phyloP scores from a whole-genome alignment of 345 rosid species.

The Dimocarpus longan region DNA sequence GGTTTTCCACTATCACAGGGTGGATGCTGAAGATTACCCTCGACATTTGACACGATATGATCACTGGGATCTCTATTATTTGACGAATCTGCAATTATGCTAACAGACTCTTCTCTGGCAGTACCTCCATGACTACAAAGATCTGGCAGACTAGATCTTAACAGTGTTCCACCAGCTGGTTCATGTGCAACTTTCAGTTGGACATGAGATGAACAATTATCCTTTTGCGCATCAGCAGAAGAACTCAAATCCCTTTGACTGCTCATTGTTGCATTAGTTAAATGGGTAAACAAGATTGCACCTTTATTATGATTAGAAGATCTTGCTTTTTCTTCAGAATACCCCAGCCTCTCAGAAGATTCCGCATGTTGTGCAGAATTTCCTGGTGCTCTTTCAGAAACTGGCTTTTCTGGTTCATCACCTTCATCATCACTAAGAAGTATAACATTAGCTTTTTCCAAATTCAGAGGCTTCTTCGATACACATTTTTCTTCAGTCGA shows the following conservation, averaged over 20 bases:
- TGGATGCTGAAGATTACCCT: conserved; percentile 23
- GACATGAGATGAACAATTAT: conserved; percentile 33
- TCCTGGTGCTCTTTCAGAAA: conserved; percentile 36
- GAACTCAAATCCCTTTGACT: conserved; percentile 35
- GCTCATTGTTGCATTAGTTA: conserved; percentile 27
- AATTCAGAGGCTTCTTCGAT: conserved; percentile 39
- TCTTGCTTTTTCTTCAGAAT: conserved; percentile 33
- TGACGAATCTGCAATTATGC: conserved; percentile 35
- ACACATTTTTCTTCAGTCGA: conserved; percentile 29
- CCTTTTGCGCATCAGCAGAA: conserved; percentile 35
- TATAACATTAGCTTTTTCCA: conserved; percentile 48
- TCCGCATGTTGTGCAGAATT: conserved; percentile 23
- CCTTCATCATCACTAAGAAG: conserved; percentile 86
- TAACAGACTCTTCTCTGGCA: conserved; percentile 33
- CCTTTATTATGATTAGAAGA: conserved; percentile 27
- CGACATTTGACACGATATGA: conserved; percentile 31
- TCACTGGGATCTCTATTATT: conserved; percentile 27
- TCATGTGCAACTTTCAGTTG: conserved; percentile 34
- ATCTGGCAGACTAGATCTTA: conserved; percentile 30
- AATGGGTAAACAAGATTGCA: conserved; percentile 22
- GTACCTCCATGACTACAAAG: conserved; percentile 34
- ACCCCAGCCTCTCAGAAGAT: conserved; percentile 36
- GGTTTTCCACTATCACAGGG: conserved; percentile 35
- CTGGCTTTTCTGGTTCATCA: conserved; percentile 48
- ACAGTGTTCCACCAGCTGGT: conserved; percentile 36